A percentile compares a stretch with the other conserved stretches of the same genome.
Conservation (phyloP, 352 stramenopile genomes). For the Phytopythium aichiense region DNA sequence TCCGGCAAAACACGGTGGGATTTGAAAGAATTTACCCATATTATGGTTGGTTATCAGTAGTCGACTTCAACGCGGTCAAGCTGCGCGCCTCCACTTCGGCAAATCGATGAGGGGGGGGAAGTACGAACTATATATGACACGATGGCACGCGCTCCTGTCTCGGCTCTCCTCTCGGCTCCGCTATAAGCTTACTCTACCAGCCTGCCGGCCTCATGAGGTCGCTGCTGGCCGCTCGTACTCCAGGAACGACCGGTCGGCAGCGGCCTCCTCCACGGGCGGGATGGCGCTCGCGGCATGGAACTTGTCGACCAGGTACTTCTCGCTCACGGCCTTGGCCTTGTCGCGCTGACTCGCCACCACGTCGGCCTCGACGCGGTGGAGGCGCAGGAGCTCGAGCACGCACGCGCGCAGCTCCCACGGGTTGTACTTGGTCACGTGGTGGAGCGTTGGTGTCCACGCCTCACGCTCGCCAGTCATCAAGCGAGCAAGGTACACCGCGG, state of each 20-base stretch:
- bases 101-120: background rate
- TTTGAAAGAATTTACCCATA: too few relatives aligned
- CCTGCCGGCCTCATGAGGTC: background rate
- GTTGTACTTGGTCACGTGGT: constrained; percentile 79
- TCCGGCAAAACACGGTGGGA: too few relatives aligned
- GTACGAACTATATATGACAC: constrained; percentile 6
- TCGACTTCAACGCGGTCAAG: constrained; percentile 6
- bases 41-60: background rate
- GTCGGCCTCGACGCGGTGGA: constrained; percentile 57
- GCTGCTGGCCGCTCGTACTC: constrained; percentile 8
- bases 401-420: constrained; percentile 61
- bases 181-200: constrained; percentile 6
- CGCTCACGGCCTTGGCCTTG: constrained; percentile 78
- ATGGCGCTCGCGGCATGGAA: constrained; percentile 53
- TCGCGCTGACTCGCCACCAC: constrained; percentile 61
- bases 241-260: constrained; percentile 51
- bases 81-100: background rate
- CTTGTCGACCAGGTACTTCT: constrained; percentile 77
- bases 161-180: background rate
- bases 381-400: constrained; percentile 54
- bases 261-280: constrained; percentile 32
- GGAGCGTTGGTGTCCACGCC: constrained; percentile 73
- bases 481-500: constrained; percentile 69
- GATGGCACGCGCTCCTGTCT: background rate
- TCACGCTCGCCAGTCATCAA: constrained; percentile 60